Evolutionary conservation across 495 filamentous ascomycete genomes (phyloP).

Genomic region (Penicillium paradoxum): DNA sequence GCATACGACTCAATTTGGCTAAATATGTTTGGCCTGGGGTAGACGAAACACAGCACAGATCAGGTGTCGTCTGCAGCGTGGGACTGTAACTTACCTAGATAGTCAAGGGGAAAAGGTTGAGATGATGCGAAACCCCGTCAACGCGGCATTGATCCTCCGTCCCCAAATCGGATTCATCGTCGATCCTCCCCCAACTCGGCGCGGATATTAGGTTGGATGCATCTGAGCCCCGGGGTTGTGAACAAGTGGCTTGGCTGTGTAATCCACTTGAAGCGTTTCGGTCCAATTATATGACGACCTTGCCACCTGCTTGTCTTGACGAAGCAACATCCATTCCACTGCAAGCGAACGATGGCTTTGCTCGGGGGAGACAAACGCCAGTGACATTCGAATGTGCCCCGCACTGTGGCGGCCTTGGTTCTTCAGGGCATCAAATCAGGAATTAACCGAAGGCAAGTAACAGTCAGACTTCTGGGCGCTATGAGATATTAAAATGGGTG

Average conservation of each 20-base stretch:
- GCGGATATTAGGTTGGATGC: neutral
- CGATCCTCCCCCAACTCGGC: conserved; percentile 12
- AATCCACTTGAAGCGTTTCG: too few relatives aligned
- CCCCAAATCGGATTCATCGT: conserved; percentile 12
- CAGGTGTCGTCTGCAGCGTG: neutral
- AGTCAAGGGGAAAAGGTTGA: neutral
- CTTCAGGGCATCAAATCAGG: neutral
- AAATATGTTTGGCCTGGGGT: neutral
- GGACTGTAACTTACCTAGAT: neutral
- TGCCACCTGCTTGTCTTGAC: too few relatives aligned
- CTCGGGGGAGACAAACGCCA: too few relatives aligned
- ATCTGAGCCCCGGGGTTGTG: too few relatives aligned
- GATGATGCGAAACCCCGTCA: neutral
- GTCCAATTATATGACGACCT: too few relatives aligned
- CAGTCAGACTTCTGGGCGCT: neutral
- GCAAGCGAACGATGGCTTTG: too few relatives aligned
- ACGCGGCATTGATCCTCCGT: conserved; percentile 13
- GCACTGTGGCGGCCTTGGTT: neutral
- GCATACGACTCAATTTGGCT: neutral
- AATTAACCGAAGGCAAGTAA: neutral
- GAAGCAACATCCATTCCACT: too few relatives aligned
- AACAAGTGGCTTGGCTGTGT: too few relatives aligned
- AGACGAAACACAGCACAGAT: neutral
- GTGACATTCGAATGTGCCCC: too few relatives aligned
- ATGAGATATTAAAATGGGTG: neutral